Base-by-base conservation (phyloP, 345 rosid genomes). In the Linum lewisii region DNA sequence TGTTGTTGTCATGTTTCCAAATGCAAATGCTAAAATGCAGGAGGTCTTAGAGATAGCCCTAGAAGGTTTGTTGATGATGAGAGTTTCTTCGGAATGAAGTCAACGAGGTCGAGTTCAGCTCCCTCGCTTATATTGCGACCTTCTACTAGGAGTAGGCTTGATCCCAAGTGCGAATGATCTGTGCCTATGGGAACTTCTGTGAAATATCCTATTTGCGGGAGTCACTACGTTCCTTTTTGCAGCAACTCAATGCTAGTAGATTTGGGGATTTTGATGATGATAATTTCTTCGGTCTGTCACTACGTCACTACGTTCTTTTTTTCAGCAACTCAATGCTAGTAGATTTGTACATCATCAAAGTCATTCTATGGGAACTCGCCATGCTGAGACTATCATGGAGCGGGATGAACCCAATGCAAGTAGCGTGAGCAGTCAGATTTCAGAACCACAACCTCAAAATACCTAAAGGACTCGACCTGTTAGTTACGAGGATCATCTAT, bases 341-440 rank as follows among this genome's bases (percentile, higher is more conserved):
- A n/a, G n/a, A n/a, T n/a, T n/a, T 94, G 36, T 94, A 94, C 66
- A 94, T 97, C 77, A 90, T 94, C 49, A 97, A 97, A 57, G 78
- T 94, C 52, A 94, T 94, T 69, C 84, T 94, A 5, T 94, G 99
- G 97, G 99, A 94, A 78, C 96, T 94, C 54, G 95, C 99, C 18
- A 94, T 97, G 29, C 68, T 85, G 70, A 81, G 82, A 79, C 67
- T 83, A 64, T 97, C 99, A 16, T 94, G 99, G 99, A 74, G 87
- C 56, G 99, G 95, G 63, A 90, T 94, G 97, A 94, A 94, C 72
- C 99, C 99, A 1, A 94, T 94, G 99, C 99, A 94, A 77, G 99
- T 90, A 51, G 99, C 90, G 21, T 96, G 99, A 70, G 99, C 97
- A 2, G 99, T 94, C 45, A 97, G 99, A 72, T 94, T 94, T 73